These are phyloP conservation scores for Ulota crispa DNA, from an alignment of 225 moss, liverwort and hornwort genomes.

Conservation along the genomic window DNA sequence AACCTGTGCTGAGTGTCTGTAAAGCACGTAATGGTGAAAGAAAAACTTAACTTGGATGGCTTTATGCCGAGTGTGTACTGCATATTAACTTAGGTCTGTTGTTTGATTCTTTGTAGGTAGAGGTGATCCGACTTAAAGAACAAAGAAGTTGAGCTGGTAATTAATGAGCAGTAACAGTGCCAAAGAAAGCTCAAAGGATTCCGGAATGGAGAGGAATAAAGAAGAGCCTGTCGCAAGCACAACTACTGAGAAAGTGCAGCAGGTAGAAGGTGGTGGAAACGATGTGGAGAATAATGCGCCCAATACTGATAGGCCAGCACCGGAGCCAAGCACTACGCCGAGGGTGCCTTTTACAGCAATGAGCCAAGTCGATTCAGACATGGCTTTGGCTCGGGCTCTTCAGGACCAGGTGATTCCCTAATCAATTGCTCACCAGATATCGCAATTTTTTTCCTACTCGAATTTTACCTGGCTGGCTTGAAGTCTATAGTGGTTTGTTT, in stretches of 20 bases:
- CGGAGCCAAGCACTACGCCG: conserved; percentile 39
- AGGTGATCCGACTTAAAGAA: conserved; percentile 15
- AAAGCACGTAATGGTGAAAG: neutral
- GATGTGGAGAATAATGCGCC: conserved; percentile 29
- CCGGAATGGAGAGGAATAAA: conserved; percentile 45
- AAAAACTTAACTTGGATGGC: neutral
- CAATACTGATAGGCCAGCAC: conserved; percentile 29
- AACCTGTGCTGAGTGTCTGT: neutral
- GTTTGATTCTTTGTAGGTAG: conserved; percentile 6
- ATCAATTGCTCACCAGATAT: neutral
- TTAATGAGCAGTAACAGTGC: conserved; percentile 37
- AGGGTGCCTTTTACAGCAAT: conserved; percentile 71
- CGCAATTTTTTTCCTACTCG: neutral
- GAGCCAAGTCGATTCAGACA: conserved; percentile 77
- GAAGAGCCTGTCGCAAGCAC: conserved; percentile 17
- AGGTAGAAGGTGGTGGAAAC: conserved; percentile 18
- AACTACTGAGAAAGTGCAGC: conserved; percentile 27
- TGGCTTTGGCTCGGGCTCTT: conserved; percentile 71
- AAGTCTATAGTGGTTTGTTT: neutral
- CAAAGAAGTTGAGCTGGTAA: conserved; percentile 3
- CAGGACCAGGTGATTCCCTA: conserved; percentile 72
- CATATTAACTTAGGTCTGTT: conserved; percentile 8
- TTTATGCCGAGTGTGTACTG: neutral
- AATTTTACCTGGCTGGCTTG: neutral
- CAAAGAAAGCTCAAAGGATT: conserved; percentile 29